These are phyloP conservation scores for Gossypium ekmanianum DNA, from an alignment of 345 rosid genomes.

Conservation along the genomic window DNA sequence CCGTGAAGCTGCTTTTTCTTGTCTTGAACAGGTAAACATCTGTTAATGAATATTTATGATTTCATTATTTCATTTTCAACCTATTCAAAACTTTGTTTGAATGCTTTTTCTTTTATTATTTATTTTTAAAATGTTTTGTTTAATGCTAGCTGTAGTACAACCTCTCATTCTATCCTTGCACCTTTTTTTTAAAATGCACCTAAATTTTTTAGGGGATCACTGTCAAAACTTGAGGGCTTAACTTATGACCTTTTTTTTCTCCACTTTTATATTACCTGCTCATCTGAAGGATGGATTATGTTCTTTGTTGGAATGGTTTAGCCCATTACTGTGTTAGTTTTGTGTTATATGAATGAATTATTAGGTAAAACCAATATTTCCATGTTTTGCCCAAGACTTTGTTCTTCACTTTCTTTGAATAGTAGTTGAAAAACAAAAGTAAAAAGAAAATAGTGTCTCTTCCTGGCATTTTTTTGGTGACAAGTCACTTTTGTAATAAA, in stretches of 20 bases:
- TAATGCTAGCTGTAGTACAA: not conserved
- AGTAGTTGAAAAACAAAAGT: not conserved
- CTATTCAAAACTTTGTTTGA: not conserved
- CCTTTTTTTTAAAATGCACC: not conserved
- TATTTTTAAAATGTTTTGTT: not conserved
- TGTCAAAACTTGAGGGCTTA: not conserved
- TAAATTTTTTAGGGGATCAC: not conserved
- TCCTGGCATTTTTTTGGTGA: not conserved
- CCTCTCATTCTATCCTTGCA: not conserved
- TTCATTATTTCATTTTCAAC: constrained; percentile 1
- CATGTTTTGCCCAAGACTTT: not conserved
- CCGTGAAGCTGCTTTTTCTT: constrained; percentile 73
- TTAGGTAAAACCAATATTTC: not conserved
- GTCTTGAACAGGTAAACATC: constrained; percentile 65
- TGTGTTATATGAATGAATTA: not conserved
- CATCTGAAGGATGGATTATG: not conserved
- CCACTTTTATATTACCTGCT: not conserved
- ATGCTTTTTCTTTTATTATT: not conserved
- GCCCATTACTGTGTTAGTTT: not conserved
- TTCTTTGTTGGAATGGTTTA: not conserved
- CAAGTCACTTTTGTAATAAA: not conserved
- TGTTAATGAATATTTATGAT: not conserved
- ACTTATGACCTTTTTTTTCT: not conserved
- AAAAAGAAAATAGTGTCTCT: not conserved
- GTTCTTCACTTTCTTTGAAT: not conserved